Base-by-base conservation (phyloP, 106 monocot genomes). In the Posidonia australis region DNA sequence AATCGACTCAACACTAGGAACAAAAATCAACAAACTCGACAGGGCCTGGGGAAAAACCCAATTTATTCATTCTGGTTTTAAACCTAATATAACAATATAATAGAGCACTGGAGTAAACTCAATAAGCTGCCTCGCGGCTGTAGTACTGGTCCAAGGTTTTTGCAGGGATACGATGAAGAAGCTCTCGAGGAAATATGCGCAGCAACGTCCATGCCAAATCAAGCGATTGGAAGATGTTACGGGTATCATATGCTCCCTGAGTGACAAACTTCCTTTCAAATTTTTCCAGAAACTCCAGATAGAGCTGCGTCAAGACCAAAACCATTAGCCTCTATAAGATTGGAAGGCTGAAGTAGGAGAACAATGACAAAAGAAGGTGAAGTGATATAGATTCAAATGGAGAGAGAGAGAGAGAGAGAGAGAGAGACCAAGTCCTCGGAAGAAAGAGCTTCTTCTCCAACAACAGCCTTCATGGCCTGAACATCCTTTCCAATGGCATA, bases 401-500 rank as follows among this genome's bases (percentile, higher is more conserved):
- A 20, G n/a, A 62, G 9, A n/a, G 14, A n/a, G 12, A 22, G 12
- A 43, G 30, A 14, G 61, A 82, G 66, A 73, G 69, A 78, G 74
- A 80, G 55, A 83, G 70, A 82, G 51, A 96, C 90, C 94, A 96
- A 55, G 74, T 96, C 90, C 66, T 96, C 94, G 5, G 90, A 96
- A 0, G 94, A 96, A 45, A 96, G 90, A 17, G 94, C 94, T 67
- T 96, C 94, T 67, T 96, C 94, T 86, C 94, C 94, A 49, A 96
- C 94, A 72, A 96, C 94, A 57, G 90, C 94, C 63, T 96, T 96
- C 94, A 90, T 96, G 18, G 94, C 89, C 64, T 96, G 94, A 58
- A 96, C 94, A 65, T 96, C 94, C 74, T 96, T 96, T 44, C 94
- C 94, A 82, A 96, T 96, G 14, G 94, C 94, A 78, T 90, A 96